phyloP scores from a whole-genome alignment of 192 early-diverging fungal species.

The Backusella morwellensis region DNA sequence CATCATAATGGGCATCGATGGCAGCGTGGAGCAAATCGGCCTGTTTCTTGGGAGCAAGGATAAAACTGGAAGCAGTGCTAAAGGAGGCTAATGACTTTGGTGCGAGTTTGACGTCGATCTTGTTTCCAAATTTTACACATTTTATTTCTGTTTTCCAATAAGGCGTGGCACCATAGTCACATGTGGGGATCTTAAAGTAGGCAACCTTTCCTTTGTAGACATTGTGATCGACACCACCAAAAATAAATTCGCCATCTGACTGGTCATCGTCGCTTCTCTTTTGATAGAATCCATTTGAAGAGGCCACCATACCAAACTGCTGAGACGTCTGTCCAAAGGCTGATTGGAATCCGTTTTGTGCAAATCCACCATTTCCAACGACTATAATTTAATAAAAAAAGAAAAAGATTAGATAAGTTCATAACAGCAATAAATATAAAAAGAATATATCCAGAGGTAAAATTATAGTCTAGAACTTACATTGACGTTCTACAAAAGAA shows the following conservation, averaged over 20 bases:
- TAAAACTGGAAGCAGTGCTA: constrained; percentile 20
- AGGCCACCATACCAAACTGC: constrained; percentile 19
- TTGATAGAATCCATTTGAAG: constrained; percentile 11
- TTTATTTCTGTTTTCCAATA: constrained; percentile 29
- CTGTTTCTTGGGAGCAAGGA: constrained; percentile 21
- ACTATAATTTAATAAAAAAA: neutral
- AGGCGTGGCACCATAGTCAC: constrained; percentile 15
- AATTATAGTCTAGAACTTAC: constrained; percentile 8
- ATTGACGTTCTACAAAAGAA: constrained; percentile 17
- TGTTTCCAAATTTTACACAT: constrained; percentile 18
- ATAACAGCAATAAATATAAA: neutral
- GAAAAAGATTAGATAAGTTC: neutral
- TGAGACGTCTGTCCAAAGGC: constrained; percentile 16
- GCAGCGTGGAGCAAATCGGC: constrained; percentile 24
- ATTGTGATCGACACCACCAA: constrained; percentile 33
- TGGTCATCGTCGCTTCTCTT: constrained; percentile 15
- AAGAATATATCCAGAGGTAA: neutral
- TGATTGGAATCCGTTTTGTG: constrained; percentile 19
- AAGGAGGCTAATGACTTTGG: constrained; percentile 21
- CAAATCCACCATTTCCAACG: constrained; percentile 13
- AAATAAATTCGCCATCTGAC: constrained; percentile 22
- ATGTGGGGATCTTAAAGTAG: constrained; percentile 20
- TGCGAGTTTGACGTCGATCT: constrained; percentile 21
- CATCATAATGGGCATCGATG: constrained; percentile 19
- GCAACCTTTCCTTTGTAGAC: constrained; percentile 29